Percentiles rank a stretch among this genome's conserved stretches.
phyloP scores from a whole-genome alignment of 306 rosid genomes.

The Vigna radiata region DNA sequence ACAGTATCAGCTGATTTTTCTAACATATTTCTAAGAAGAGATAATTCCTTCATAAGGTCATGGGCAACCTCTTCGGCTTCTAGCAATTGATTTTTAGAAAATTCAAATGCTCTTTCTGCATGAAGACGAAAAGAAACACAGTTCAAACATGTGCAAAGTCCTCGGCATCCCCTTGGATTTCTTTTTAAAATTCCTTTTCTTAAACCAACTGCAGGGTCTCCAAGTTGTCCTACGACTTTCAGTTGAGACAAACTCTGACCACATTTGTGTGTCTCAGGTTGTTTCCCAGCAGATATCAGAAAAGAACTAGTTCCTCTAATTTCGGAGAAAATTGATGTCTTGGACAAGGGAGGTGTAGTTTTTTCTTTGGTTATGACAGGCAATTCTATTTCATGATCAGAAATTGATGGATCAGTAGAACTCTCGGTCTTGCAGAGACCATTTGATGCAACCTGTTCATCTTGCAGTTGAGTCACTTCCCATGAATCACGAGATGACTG shows the following conservation, averaged over 20 bases:
- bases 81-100: conserved; percentile 77
- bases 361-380: conserved; percentile 40
- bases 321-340: conserved; percentile 36
- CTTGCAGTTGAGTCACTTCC: background rate
- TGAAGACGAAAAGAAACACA: conserved; percentile 82
- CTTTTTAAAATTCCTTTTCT: conserved; percentile 62
- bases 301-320: conserved; percentile 36
- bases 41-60: conserved; percentile 73
- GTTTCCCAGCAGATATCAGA: conserved; percentile 33
- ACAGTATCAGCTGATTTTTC: conserved; percentile 50
- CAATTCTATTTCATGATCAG: conserved; percentile 39
- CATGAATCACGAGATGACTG: no score
- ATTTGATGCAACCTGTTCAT: conserved; percentile 47
- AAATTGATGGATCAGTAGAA: conserved; percentile 37
- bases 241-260: conserved; percentile 41
- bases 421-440: conserved; percentile 40
- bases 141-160: conserved; percentile 84
- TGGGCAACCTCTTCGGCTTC: conserved; percentile 77
- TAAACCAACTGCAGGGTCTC: conserved; percentile 22
- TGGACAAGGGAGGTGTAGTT: conserved; percentile 29
- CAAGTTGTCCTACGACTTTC: conserved; percentile 34
- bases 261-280: conserved; percentile 41
- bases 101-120: conserved; percentile 92
- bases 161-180: conserved; percentile 93
- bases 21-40: conserved; percentile 57